A percentile compares a stretch with the other conserved stretches of the same genome.
phyloP scores from a whole-genome alignment of 148 eudicot genomes.

The Bassia scoparia region DNA sequence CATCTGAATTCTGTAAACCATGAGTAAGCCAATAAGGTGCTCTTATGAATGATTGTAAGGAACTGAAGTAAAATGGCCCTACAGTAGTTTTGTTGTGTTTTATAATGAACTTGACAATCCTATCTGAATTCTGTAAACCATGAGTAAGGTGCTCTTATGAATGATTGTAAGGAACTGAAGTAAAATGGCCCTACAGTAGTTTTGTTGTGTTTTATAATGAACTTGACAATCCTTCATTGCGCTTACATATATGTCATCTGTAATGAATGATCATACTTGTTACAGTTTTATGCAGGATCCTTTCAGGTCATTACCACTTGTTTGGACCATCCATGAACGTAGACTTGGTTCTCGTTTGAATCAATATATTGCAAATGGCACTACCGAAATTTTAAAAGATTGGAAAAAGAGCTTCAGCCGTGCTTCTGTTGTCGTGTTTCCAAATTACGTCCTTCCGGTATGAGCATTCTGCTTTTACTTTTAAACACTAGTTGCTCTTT shows the following conservation, averaged over 20 bases:
- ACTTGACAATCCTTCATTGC: neutral
- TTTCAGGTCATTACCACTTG: slow-evolving; percentile 31
- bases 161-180: neutral
- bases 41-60: neutral
- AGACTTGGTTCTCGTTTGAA: slow-evolving; percentile 52
- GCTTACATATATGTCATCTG: slow-evolving; percentile 7
- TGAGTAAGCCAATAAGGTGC: neutral
- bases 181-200: neutral
- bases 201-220: neutral
- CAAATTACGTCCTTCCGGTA: slow-evolving; percentile 73
- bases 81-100: neutral
- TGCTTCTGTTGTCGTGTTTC: slow-evolving; percentile 71
- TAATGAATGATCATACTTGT: slow-evolving; percentile 41
- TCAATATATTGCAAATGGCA: slow-evolving; percentile 44
- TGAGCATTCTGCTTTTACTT: neutral
- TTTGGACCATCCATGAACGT: slow-evolving; percentile 38
- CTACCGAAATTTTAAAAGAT: slow-evolving; percentile 43
- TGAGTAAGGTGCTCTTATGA: neutral
- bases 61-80: neutral
- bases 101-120: neutral
- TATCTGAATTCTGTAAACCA: neutral
- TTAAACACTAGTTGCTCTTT: neutral
- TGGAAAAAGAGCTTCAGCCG: slow-evolving; percentile 67
- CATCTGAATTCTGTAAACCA: neutral
- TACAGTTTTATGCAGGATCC: slow-evolving; percentile 63